Evolutionary conservation across 2,329 filamentous ascomycete species (phyloP).

Genomic region (Talaromyces sp.): DNA sequence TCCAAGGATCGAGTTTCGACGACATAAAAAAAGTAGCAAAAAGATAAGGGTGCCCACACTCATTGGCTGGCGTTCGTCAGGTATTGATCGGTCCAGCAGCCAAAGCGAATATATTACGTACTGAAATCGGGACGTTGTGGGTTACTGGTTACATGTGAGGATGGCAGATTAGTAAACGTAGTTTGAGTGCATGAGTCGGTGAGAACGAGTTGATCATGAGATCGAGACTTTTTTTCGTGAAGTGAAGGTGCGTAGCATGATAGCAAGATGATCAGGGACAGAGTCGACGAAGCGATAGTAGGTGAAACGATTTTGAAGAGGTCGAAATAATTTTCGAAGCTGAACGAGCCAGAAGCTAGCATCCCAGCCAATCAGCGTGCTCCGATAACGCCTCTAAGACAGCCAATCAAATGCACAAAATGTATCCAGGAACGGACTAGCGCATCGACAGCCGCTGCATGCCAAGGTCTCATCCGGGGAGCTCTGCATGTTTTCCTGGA

Average conservation of each 20-base stretch:
- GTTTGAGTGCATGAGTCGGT: background rate
- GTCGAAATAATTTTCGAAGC: background rate
- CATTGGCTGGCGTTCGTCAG: background rate
- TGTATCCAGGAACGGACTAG: slow-evolving; percentile 8
- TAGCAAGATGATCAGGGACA: background rate
- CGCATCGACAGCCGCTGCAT: background rate
- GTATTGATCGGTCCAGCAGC: background rate
- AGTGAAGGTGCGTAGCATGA: background rate
- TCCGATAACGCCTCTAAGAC: slow-evolving; percentile 2
- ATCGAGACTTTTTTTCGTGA: no score
- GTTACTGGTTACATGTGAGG: background rate
- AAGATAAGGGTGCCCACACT: background rate
- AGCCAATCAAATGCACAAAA: slow-evolving; percentile 9
- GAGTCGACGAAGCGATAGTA: background rate
- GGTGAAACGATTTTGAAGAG: background rate
- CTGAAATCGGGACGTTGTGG: slow-evolving; percentile 3
- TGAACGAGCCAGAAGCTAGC: background rate
- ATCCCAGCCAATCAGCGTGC: slow-evolving; percentile 12
- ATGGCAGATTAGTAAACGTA: background rate
- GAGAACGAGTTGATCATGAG: no score
- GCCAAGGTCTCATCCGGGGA: slow-evolving; percentile 13
- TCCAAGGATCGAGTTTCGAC: slow-evolving; percentile 1
- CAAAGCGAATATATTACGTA: slow-evolving; percentile 4
- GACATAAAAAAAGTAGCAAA: slow-evolving; percentile 3
- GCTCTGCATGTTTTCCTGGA: slow-evolving; percentile 6